Conservation (phyloP, 148 eudicot species). For the Spergularia bocconei region DNA sequence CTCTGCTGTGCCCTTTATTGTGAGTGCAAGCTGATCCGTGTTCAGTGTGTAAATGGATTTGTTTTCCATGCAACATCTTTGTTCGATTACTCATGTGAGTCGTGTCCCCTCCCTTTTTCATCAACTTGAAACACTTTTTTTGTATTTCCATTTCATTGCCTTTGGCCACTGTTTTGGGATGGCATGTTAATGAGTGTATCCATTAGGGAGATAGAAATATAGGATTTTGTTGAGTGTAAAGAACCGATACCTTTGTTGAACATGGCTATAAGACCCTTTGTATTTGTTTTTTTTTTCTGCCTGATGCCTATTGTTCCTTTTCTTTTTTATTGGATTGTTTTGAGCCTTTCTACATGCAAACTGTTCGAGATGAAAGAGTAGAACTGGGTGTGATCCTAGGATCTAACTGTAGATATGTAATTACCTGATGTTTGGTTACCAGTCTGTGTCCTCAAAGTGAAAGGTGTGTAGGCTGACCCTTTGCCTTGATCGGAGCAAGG, state of each 20-base stretch:
- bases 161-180: constrained; percentile 12
- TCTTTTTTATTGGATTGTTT: not conserved
- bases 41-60: constrained; percentile 19
- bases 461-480: too few species aligned
- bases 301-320: constrained; percentile 8
- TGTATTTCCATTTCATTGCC: constrained; percentile 8
- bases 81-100: not conserved
- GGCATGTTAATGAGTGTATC: not conserved
- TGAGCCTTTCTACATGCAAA: not conserved
- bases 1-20: not conserved
- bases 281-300: constrained; percentile 14
- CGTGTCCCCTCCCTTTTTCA: not conserved
- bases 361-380: not conserved
- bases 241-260: constrained; percentile 16
- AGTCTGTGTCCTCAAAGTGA: too few species aligned
- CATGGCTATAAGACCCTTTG: constrained; percentile 22
- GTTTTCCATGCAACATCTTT: not conserved
- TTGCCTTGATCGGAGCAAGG: too few species aligned
- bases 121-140: not conserved
- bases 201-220: not conserved
- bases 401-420: too few species aligned
- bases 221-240: constrained; percentile 26
- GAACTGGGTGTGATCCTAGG: too few species aligned
- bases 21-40: constrained; percentile 11
- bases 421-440: too few species aligned